phyloP scores from a whole-genome alignment of 1,139 yeast species.

The Waltiozyma sp. region DNA sequence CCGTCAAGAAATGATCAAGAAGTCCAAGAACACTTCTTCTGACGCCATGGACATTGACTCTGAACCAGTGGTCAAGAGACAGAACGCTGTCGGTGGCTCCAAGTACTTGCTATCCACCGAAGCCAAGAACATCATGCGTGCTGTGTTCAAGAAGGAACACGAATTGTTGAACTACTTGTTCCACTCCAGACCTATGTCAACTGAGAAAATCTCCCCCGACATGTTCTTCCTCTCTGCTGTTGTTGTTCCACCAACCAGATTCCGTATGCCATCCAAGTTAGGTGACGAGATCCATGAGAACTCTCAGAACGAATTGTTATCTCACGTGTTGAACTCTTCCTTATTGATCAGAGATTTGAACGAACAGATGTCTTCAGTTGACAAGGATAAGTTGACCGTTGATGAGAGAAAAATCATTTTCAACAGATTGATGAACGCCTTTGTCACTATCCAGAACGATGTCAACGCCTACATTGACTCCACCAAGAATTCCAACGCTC shows the following conservation, averaged over 20 bases:
- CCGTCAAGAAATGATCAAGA: conserved; percentile 61
- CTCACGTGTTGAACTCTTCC: conserved; percentile 71
- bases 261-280: conserved; percentile 90
- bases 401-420: conserved; percentile 70
- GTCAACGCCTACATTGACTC: conserved; percentile 92
- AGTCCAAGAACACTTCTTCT: conserved; percentile 17
- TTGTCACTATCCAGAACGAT: conserved; percentile 89
- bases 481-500: conserved; percentile 66
- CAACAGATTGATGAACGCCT: conserved; percentile 87
- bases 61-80: conserved; percentile 17
- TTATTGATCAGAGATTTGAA: conserved; percentile 79
- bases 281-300: conserved; percentile 97
- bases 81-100: conserved; percentile 36
- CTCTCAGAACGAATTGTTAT: conserved; percentile 78
- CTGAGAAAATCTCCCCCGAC: conserved; percentile 57
- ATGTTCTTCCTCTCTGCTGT: conserved; percentile 81
- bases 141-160: conserved; percentile 68
- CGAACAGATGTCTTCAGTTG: conserved; percentile 53
- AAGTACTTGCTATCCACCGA: conserved; percentile 84
- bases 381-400: conserved; percentile 53
- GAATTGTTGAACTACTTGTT: conserved; percentile 50
- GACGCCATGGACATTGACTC: conserved; percentile 20
- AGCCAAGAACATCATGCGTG: conserved; percentile 63
- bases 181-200: conserved; percentile 61
- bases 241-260: conserved; percentile 93